Base-by-base conservation (phyloP, 108 stramenopile species). In the Discostella pseudostelligera region DNA sequence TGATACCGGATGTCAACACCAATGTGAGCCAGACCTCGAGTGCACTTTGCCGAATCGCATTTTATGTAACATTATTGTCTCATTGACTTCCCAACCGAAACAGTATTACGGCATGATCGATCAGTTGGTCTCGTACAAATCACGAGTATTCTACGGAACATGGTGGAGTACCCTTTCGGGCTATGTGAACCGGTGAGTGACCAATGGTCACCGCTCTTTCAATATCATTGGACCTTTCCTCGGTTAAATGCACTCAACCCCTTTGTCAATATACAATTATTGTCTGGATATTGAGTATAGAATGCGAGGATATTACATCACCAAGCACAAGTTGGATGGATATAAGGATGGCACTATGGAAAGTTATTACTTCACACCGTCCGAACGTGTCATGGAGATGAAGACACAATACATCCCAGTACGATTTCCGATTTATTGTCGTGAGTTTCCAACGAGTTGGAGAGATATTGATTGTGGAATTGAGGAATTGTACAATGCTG, bases 391-490 rank as follows among this genome's bases (percentile, higher is more conserved):
- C 20, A 29, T 61, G 46, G 42, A 77, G 43, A 83, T 83, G 82
- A 76, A 62, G 28, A 19, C 50, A 6, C 22, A 51, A 17, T 83
- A 81, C 57, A 80, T 67, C 1, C 79, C 78, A 11, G 57, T 79
- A 1, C 62, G 79, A 35, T 55, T 57, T 17, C 83, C 85, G n/a
- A 74, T 81, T 9, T 87, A 79, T 54, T 68, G 74, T 24, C 76
- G 84, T 11, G 92, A 93, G 71, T 93, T 82, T 29, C 85, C 85
- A 19, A 61, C 72, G 7, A 82, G 80, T 28, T 97, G 96, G 96
- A 68, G 86, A 37, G 85, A 93, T 56, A 86, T 97, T 53, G 96
- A 96, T 62, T 69, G 84, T 20, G 84, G 80, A 44, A 62, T 92
- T 26, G 62, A 51, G 4, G 50, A 51, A 7, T 14, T 51, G 17